These are phyloP conservation scores for Xylariaceae sp. DNA, from an alignment of 2,329 filamentous ascomycete genomes.

Conservation along the genomic window DNA sequence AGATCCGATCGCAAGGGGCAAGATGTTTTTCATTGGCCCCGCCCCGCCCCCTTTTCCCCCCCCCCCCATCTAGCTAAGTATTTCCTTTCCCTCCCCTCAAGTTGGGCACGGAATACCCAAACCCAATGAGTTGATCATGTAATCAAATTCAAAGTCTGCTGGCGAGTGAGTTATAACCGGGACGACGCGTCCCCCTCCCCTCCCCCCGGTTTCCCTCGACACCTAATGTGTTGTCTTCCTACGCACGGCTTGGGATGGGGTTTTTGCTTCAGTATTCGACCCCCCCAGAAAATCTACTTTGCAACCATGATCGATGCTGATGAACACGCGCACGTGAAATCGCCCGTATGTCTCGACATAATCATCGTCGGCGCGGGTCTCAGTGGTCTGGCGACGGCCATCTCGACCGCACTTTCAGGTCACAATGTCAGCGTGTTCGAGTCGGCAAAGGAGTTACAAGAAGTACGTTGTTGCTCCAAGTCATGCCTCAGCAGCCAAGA, in stretches of 20 bases:
- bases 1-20: too few species aligned
- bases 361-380: constrained; percentile 41
- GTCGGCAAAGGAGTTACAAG: constrained; percentile 35
- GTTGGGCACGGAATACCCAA: too few species aligned
- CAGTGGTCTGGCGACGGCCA: constrained; percentile 37
- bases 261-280: not conserved
- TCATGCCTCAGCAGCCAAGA: not conserved
- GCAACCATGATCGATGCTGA: not conserved
- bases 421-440: constrained; percentile 41
- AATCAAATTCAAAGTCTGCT: too few species aligned
- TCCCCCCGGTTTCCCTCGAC: too few species aligned
- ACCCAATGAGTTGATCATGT: too few species aligned
- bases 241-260: not conserved
- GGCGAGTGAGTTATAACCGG: too few species aligned
- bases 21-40: too few species aligned
- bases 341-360: constrained; percentile 29
- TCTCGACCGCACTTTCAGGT: constrained; percentile 35
- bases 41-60: too few species aligned
- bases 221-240: not conserved
- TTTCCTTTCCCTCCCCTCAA: too few species aligned
- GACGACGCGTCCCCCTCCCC: too few species aligned
- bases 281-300: not conserved
- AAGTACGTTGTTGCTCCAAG: constrained; percentile 27
- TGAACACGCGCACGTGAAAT: constrained; percentile 3
- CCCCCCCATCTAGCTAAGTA: too few species aligned